Conservation (phyloP, 257 asterid genomes). For the Nicotiana tabacum region DNA sequence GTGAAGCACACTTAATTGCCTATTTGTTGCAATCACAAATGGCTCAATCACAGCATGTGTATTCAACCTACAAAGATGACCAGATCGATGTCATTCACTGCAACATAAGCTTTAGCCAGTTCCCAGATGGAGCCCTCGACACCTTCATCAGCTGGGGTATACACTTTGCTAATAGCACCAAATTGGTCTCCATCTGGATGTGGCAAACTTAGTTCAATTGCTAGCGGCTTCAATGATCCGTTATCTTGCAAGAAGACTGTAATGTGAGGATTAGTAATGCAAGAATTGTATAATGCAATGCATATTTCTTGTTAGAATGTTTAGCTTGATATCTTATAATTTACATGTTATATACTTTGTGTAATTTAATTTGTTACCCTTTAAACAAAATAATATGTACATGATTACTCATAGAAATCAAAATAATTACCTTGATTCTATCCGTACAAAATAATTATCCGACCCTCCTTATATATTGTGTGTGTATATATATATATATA, state of each 20-base stretch:
- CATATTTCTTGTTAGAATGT: too few relatives aligned
- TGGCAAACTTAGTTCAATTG: constrained; percentile 19
- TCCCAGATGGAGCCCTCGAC: constrained; percentile 13
- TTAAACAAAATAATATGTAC: too few relatives aligned
- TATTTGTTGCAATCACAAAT: constrained; percentile 28
- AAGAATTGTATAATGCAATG: too few relatives aligned
- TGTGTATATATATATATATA: too few relatives aligned
- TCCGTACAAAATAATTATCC: too few relatives aligned
- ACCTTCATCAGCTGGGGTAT: constrained; percentile 17
- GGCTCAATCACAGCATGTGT: constrained; percentile 33
- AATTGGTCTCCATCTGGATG: constrained; percentile 17
- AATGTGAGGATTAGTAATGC: too few relatives aligned
- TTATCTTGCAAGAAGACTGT: constrained; percentile 8
- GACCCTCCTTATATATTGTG: too few relatives aligned
- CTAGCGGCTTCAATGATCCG: constrained; percentile 15
- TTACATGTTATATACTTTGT: too few relatives aligned
- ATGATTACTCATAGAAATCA: too few relatives aligned
- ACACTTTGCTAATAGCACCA: constrained; percentile 17
- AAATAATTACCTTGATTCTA: too few relatives aligned
- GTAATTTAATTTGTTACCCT: too few relatives aligned
- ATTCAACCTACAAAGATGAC: constrained; percentile 13
- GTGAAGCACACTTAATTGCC: constrained; percentile 28
- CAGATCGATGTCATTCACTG: constrained; percentile 17
- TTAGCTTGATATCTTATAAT: too few relatives aligned
- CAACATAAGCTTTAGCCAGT: constrained; percentile 23